Evolutionary conservation across 768 basidiomycete species (phyloP).

Genomic region (Calocybe cyanea): DNA sequence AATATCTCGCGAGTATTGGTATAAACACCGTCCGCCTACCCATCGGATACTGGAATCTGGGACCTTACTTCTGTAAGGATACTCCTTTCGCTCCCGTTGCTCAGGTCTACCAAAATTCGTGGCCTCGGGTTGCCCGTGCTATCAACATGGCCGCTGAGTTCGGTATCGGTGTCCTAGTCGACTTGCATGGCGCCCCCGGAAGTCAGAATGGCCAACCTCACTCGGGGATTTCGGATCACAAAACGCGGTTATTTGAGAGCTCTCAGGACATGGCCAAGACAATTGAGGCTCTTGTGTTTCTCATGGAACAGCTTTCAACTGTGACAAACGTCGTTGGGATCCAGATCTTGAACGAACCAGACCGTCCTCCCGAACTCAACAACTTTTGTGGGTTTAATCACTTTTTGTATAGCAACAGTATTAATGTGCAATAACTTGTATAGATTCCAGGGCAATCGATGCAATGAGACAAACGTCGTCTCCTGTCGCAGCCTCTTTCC

Average conservation of each 20-base stretch:
- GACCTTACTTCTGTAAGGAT: conserved; percentile 51
- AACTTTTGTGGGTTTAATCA: conserved; percentile 38
- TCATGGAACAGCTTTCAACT: conserved; percentile 37
- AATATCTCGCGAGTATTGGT: conserved; percentile 59
- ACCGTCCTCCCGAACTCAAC: conserved; percentile 41
- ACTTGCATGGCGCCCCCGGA: conserved; percentile 72
- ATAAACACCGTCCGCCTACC: conserved; percentile 67
- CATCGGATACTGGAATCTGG: conserved; percentile 61
- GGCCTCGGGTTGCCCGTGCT: conserved; percentile 58
- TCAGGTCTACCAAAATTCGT: conserved; percentile 59
- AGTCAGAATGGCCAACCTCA: conserved; percentile 75
- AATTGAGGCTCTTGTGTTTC: conserved; percentile 41
- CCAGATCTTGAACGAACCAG: conserved; percentile 58
- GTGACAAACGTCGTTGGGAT: conserved; percentile 58
- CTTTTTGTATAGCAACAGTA: conserved; percentile 5
- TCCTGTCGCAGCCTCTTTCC: conserved; percentile 37
- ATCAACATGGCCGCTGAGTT: conserved; percentile 54
- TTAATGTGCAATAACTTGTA: conserved; percentile 5
- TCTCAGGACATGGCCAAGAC: conserved; percentile 47
- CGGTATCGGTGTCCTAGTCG: conserved; percentile 67
- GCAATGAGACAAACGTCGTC: conserved; percentile 37
- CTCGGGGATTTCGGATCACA: conserved; percentile 57
- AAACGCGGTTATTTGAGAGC: conserved; percentile 44
- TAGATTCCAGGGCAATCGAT: conserved; percentile 51
- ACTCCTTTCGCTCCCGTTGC: conserved; percentile 61